These are phyloP conservation scores for Tricholoma flavovirens DNA, from an alignment of 768 basidiomycete species.

Conservation along the genomic window DNA sequence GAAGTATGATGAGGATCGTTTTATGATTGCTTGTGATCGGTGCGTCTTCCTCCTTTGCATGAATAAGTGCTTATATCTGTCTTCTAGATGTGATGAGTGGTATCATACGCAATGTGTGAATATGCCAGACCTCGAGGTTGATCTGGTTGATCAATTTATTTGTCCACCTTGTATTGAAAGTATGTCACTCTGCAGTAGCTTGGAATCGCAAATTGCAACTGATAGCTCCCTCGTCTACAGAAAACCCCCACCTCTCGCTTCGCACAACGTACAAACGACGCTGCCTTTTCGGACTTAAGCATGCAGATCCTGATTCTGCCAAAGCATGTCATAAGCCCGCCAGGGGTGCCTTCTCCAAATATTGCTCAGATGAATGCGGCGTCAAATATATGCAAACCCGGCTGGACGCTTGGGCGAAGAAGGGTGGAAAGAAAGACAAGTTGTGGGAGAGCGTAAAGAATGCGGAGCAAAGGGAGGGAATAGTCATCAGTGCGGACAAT, in stretches of 20 bases:
- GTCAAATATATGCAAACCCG: slow-evolving; percentile 63
- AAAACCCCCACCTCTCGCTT: slow-evolving; percentile 51
- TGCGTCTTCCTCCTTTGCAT: slow-evolving; percentile 29
- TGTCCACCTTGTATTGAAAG: slow-evolving; percentile 77
- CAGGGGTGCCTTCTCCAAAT: slow-evolving; percentile 81
- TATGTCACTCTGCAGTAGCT: slow-evolving; percentile 33
- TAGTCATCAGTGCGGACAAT: slow-evolving; percentile 44
- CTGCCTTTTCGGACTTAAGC: slow-evolving; percentile 64
- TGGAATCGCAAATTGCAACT: background rate
- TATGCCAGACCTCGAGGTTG: slow-evolving; percentile 75
- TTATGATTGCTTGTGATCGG: slow-evolving; percentile 95
- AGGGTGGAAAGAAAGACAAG: slow-evolving; percentile 54
- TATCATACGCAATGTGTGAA: slow-evolving; percentile 84
- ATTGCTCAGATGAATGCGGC: slow-evolving; percentile 88
- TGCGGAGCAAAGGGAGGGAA: slow-evolving; percentile 65
- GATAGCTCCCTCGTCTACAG: slow-evolving; percentile 27
- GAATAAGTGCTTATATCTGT: background rate
- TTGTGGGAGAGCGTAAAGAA: slow-evolving; percentile 74
- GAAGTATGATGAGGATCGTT: slow-evolving; percentile 77
- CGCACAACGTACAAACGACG: slow-evolving; percentile 77
- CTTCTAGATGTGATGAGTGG: slow-evolving; percentile 84
- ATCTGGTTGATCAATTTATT: slow-evolving; percentile 89
- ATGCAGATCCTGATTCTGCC: slow-evolving; percentile 54
- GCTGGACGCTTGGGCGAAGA: slow-evolving; percentile 55
- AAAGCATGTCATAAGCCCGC: slow-evolving; percentile 77